Conservation (phyloP, 176 grass and related monocot genomes). For the Pontederia crassipes region DNA sequence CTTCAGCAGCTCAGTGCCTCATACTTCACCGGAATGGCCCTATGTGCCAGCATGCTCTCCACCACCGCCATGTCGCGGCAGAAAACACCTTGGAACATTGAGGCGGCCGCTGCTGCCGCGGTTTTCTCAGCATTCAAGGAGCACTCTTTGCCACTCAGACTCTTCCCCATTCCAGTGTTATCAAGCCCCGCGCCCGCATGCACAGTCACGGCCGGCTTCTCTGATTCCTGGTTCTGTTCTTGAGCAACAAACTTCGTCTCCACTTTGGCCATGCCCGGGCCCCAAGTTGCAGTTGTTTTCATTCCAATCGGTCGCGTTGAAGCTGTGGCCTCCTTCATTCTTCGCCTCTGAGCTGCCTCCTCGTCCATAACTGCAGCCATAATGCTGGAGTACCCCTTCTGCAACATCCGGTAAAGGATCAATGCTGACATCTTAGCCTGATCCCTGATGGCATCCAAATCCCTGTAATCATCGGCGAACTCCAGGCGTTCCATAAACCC, state of each 20-base stretch:
- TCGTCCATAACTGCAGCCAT: conserved; percentile 39
- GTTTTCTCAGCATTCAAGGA: background rate
- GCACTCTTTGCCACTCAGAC: background rate
- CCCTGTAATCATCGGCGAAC: conserved; percentile 74
- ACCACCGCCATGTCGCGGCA: conserved; percentile 93
- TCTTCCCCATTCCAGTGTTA: too few relatives aligned
- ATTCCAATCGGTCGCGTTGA: too few relatives aligned
- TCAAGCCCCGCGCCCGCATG: background rate
- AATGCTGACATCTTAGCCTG: conserved; percentile 86
- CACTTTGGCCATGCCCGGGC: too few relatives aligned
- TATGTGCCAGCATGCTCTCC: conserved; percentile 62
- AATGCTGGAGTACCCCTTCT: conserved; percentile 68
- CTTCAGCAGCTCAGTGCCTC: conserved; percentile 86
- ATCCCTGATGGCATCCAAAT: conserved; percentile 64
- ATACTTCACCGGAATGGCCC: conserved; percentile 61
- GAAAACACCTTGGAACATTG: conserved; percentile 78
- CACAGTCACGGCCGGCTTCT: background rate
- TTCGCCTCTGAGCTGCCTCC: conserved; percentile 46
- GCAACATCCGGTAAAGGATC: conserved; percentile 80
- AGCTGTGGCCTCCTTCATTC: conserved; percentile 20
- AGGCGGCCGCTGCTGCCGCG: conserved; percentile 2
- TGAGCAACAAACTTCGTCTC: too few relatives aligned
- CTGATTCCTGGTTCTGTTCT: too few relatives aligned
- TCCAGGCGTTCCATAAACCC: conserved; percentile 71
- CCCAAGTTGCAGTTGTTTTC: too few relatives aligned